These are phyloP conservation scores for Cavenderia fasciculata DNA, from an alignment of 78 protist species.

Conservation along the genomic window DNA sequence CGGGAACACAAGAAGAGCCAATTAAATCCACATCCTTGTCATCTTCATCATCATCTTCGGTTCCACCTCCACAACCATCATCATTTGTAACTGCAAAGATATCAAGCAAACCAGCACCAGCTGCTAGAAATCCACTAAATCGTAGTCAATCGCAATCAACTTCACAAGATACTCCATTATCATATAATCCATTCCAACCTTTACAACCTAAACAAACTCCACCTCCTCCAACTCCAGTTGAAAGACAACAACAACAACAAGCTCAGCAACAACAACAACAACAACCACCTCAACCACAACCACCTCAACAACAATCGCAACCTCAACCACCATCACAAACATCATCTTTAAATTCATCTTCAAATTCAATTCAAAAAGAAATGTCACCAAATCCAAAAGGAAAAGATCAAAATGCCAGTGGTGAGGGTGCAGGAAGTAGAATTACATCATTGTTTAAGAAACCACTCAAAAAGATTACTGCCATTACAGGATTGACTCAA, in stretches of 20 bases:
- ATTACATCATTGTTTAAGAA: constrained; percentile 58
- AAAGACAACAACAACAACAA: constrained; percentile 22
- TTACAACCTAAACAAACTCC: background rate
- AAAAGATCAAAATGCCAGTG: background rate
- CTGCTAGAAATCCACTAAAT: too few species aligned
- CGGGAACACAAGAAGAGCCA: background rate
- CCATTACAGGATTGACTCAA: constrained; percentile 9
- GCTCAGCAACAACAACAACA: constrained; percentile 11
- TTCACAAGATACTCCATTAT: too few species aligned
- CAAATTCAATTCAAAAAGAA: background rate
- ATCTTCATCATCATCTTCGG: background rate
- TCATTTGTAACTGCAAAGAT: too few species aligned
- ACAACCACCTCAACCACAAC: constrained; percentile 3
- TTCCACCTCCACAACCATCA: background rate
- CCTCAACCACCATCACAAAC: background rate
- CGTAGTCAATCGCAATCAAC: too few species aligned
- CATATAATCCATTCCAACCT: background rate
- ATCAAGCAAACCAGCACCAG: constrained; percentile 1
- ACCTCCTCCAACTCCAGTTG: background rate
- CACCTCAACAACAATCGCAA: constrained; percentile 16
- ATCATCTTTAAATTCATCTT: background rate
- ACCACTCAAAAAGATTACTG: constrained; percentile 48
- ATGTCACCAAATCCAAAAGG: background rate
- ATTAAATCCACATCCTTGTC: background rate
- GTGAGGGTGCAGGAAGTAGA: background rate